Conservation (phyloP, 805 yeast genomes). For the Candida coleopterorum region DNA sequence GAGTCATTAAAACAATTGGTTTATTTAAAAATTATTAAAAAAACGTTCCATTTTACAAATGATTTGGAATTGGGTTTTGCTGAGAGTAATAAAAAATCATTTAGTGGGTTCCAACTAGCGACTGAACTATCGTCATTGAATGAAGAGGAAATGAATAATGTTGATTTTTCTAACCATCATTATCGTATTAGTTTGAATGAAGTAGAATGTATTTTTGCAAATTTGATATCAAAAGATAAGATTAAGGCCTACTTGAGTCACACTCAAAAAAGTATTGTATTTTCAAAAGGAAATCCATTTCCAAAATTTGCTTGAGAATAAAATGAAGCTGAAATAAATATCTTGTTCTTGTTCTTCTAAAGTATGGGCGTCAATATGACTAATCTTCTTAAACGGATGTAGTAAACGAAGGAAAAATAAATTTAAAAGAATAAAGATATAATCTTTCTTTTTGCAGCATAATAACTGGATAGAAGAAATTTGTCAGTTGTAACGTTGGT, state of each 20-base stretch:
- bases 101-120: conserved; percentile 41
- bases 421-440: no score
- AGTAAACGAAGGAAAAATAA: no score
- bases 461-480: no score
- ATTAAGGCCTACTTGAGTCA: conserved; percentile 83
- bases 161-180: conserved; percentile 9
- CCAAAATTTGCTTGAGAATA: conserved; percentile 30
- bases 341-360: no score
- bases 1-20: conserved; percentile 49
- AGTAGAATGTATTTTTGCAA: conserved; percentile 66
- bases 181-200: conserved; percentile 37
- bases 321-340: neutral
- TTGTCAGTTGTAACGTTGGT: no score
- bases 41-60: conserved; percentile 19
- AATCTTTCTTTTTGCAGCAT: no score
- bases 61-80: conserved; percentile 5
- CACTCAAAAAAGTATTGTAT: conserved; percentile 64
- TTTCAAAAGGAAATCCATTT: conserved; percentile 72
- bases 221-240: conserved; percentile 52
- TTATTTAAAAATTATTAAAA: conserved; percentile 47
- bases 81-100: conserved; percentile 18
- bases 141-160: conserved; percentile 1
- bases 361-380: no score
- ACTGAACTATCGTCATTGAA: conserved; percentile 26
- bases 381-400: no score